Conservation (phyloP, 2,329 filamentous ascomycete genomes). For the Aureobasidium zeae region DNA sequence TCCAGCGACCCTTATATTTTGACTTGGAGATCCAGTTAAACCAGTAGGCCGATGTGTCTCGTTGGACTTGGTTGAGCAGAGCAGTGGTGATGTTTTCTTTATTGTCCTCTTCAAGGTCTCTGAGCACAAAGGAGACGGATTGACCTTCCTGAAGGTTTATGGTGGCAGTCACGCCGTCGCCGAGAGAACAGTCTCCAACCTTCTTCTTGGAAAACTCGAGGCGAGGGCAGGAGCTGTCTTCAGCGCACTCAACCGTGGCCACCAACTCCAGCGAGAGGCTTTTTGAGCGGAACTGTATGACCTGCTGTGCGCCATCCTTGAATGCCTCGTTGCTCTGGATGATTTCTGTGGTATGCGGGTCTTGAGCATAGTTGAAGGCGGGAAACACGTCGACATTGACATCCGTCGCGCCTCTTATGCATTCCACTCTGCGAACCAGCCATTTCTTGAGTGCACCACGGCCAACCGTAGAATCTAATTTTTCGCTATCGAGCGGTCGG, state of each 20-base stretch:
- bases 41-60: slow-evolving; percentile 64
- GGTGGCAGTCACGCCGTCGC: slow-evolving; percentile 54
- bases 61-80: slow-evolving; percentile 54
- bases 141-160: slow-evolving; percentile 57
- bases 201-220: slow-evolving; percentile 49
- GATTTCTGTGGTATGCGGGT: slow-evolving; percentile 52
- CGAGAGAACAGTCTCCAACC: slow-evolving; percentile 41
- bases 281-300: slow-evolving; percentile 52
- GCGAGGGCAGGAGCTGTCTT: slow-evolving; percentile 42
- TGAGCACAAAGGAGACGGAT: slow-evolving; percentile 58
- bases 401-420: slow-evolving; percentile 57
- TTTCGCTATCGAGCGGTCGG: slow-evolving; percentile 47
- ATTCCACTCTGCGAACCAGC: slow-evolving; percentile 63
- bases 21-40: slow-evolving; percentile 62
- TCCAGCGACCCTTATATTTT: slow-evolving; percentile 62
- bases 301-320: slow-evolving; percentile 22
- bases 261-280: slow-evolving; percentile 56
- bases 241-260: slow-evolving; percentile 54
- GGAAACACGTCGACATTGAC: slow-evolving; percentile 64
- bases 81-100: slow-evolving; percentile 50
- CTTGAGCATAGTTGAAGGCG: slow-evolving; percentile 60
- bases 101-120: slow-evolving; percentile 52
- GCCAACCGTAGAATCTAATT: slow-evolving; percentile 31
- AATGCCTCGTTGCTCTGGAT: slow-evolving; percentile 26
- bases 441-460: slow-evolving; percentile 49